Percentiles rank a stretch among this genome's conserved stretches.
Evolutionary conservation across 306 rosid genomes (phyloP).

Genomic region (Glycine latifolia): DNA sequence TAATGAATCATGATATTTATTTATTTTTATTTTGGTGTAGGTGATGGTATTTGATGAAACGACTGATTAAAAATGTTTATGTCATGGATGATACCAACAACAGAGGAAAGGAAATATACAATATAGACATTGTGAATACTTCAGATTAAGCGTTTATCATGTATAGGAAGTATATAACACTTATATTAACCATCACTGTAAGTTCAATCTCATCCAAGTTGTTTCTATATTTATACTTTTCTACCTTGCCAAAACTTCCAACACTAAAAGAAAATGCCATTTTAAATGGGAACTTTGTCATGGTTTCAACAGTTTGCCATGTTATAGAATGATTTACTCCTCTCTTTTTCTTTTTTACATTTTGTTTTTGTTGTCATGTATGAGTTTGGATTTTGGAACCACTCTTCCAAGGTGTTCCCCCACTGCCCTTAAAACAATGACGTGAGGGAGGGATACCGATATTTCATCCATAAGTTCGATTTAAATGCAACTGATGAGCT

Average conservation of each 20-base stretch:
- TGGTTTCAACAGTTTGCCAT: slow-evolving; percentile 44
- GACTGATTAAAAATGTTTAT: slow-evolving; percentile 45
- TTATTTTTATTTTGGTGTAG: slow-evolving; percentile 50
- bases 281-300: slow-evolving; percentile 42
- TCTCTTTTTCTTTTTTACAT: not conserved
- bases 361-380: not conserved
- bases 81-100: slow-evolving; percentile 70
- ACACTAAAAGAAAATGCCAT: slow-evolving; percentile 41
- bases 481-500: not conserved
- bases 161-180: slow-evolving; percentile 57
- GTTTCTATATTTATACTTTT: slow-evolving; percentile 29
- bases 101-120: slow-evolving; percentile 49
- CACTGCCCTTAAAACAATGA: not conserved
- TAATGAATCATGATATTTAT: slow-evolving; percentile 4
- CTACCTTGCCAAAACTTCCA: slow-evolving; percentile 42
- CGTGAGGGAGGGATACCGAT: not conserved
- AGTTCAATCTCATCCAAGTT: slow-evolving; percentile 49
- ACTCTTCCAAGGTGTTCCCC: not conserved
- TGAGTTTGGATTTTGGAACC: slow-evolving; percentile 20
- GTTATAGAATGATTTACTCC: slow-evolving; percentile 2
- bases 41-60: slow-evolving; percentile 94
- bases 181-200: slow-evolving; percentile 47
- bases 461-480: not conserved
- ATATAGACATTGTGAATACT: slow-evolving; percentile 67
- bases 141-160: slow-evolving; percentile 55